These are phyloP conservation scores for Hemileia vastatrix DNA, from an alignment of 1,284 basidiomycete genomes.

Conservation along the genomic window DNA sequence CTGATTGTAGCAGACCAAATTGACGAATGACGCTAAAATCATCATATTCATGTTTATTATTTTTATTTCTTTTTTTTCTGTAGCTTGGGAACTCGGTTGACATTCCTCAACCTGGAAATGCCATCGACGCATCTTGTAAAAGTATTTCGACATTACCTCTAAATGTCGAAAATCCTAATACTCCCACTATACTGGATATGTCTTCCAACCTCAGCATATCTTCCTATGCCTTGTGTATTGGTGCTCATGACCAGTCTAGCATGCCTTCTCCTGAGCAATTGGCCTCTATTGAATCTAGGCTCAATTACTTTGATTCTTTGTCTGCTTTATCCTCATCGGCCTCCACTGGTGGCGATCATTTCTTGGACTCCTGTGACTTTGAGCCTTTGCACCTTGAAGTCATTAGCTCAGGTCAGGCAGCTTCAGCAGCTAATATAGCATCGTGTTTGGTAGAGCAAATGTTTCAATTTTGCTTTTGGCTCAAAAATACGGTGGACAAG, in stretches of 20 bases:
- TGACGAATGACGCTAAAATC: too few species aligned
- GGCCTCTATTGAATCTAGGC: conserved; percentile 58
- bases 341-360: conserved; percentile 56
- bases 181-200: conserved; percentile 24
- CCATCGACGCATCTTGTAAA: neutral
- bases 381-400: conserved; percentile 36
- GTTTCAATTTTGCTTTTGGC: conserved; percentile 44
- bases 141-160: conserved; percentile 1
- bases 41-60: conserved; percentile 57
- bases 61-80: conserved; percentile 18
- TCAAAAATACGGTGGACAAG: conserved; percentile 38
- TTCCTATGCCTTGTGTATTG: conserved; percentile 69
- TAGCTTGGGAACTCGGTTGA: conserved; percentile 13
- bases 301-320: conserved; percentile 50
- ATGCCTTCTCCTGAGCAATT: conserved; percentile 56
- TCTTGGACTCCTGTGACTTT: conserved; percentile 28
- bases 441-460: conserved; percentile 42
- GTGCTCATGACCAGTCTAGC: conserved; percentile 66
- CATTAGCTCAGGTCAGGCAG: conserved; percentile 52
- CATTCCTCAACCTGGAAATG: conserved; percentile 1
- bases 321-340: conserved; percentile 56
- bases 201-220: conserved; percentile 45
- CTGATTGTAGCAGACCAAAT: conserved; percentile 60
- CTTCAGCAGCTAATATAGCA: conserved; percentile 56
- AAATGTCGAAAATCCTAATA: conserved; percentile 8